These are phyloP conservation scores for Leptographium flavum DNA, from an alignment of 2,329 filamentous ascomycete species.

Conservation along the genomic window DNA sequence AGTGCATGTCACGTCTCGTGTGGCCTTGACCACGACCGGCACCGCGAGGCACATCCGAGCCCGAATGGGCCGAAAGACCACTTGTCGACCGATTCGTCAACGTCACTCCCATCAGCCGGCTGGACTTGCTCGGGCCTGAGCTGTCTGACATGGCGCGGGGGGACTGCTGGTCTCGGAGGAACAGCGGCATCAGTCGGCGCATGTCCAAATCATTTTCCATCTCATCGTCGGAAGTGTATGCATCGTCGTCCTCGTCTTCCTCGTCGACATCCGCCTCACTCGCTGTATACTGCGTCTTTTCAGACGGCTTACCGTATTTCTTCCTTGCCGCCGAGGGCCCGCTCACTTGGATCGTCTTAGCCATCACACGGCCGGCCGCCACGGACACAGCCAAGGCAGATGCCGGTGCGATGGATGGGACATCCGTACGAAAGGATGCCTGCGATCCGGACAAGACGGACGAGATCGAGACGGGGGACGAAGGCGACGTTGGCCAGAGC, in stretches of 20 bases:
- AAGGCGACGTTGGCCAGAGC: background rate
- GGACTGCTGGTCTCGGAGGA: conserved; percentile 15
- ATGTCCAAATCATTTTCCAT: conserved; percentile 28
- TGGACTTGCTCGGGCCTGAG: background rate
- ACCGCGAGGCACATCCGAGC: background rate
- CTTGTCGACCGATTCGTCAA: conserved; percentile 5
- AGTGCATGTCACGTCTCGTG: background rate
- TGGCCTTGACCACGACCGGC: background rate
- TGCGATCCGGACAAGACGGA: background rate
- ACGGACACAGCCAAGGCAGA: background rate
- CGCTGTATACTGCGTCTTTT: background rate
- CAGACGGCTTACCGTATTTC: background rate
- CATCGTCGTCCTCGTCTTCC: background rate
- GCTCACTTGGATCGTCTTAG: conserved; percentile 6
- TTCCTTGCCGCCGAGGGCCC: background rate
- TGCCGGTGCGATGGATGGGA: background rate
- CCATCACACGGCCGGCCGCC: conserved; percentile 4
- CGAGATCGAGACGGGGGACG: background rate
- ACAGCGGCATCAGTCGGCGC: conserved; percentile 37
- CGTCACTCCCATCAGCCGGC: background rate
- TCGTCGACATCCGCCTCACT: background rate
- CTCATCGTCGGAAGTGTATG: background rate
- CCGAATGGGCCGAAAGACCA: background rate
- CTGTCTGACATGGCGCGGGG: conserved; percentile 9
- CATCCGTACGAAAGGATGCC: background rate